These are phyloP conservation scores for Farysia itapuensis DNA, from an alignment of 1,284 basidiomycete species.

Conservation along the genomic window DNA sequence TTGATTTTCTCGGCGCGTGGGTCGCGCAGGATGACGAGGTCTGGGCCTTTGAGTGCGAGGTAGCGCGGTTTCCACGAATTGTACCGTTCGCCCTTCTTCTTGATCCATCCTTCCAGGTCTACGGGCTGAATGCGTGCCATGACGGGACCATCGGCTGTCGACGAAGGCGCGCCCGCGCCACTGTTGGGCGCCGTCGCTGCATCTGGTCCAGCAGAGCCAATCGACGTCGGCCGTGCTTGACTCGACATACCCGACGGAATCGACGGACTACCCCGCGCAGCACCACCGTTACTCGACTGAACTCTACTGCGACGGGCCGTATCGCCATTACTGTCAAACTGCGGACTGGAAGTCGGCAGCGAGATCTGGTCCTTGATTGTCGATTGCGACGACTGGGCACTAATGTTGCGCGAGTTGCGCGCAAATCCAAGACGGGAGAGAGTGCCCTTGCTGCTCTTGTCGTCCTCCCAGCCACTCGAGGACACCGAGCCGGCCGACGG, in stretches of 20 bases:
- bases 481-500: slow-evolving; percentile 7
- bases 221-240: slow-evolving; percentile 11
- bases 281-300: neutral
- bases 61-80: slow-evolving; percentile 90
- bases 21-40: slow-evolving; percentile 48
- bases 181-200: neutral
- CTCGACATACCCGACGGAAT: slow-evolving; percentile 8
- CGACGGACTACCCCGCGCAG: slow-evolving; percentile 2
- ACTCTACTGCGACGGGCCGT: slow-evolving; percentile 36
- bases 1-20: slow-evolving; percentile 70
- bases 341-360: slow-evolving; percentile 49
- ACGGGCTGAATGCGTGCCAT: slow-evolving; percentile 55
- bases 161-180: slow-evolving; percentile 10
- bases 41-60: slow-evolving; percentile 89
- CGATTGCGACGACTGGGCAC: slow-evolving; percentile 18
- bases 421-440: slow-evolving; percentile 45
- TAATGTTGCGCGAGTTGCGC: slow-evolving; percentile 27
- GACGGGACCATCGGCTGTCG: slow-evolving; percentile 41
- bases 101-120: slow-evolving; percentile 73
- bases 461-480: slow-evolving; percentile 19
- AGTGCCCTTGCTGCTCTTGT: slow-evolving; percentile 30
- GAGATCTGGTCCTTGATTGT: slow-evolving; percentile 56
- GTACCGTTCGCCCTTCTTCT: slow-evolving; percentile 91
- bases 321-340: slow-evolving; percentile 47
- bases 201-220: slow-evolving; percentile 18